Conservation (phyloP, 306 rosid species). For the Cucurbita ficifolia region DNA sequence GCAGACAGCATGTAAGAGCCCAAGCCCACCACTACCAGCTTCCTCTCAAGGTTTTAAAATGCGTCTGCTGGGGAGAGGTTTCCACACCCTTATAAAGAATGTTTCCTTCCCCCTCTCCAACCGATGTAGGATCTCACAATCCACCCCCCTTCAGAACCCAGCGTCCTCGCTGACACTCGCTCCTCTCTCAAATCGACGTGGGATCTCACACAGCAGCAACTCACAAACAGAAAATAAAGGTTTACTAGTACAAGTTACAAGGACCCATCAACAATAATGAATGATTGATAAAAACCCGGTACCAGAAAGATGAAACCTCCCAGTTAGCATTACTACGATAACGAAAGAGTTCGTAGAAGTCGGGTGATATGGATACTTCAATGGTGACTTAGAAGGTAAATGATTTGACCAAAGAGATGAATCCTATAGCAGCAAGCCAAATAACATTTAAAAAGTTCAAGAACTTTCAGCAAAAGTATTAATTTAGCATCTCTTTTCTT, state of each 20-base stretch:
- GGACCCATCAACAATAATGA: constrained; percentile 2
- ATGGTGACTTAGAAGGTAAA: not conserved
- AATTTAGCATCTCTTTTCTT: not conserved
- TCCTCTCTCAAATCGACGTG: too few relatives aligned
- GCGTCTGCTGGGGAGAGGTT: too few relatives aligned
- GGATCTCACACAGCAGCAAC: not conserved
- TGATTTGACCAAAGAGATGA: constrained; percentile 1
- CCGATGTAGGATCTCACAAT: too few relatives aligned
- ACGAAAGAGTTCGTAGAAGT: not conserved
- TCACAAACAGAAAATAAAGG: not conserved
- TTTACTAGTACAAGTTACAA: not conserved
- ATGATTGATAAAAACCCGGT: not conserved
- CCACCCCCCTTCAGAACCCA: too few relatives aligned
- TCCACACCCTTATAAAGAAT: too few relatives aligned
- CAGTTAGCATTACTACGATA: not conserved
- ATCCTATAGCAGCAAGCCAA: not conserved
- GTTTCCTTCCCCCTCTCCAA: too few relatives aligned
- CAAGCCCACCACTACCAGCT: too few relatives aligned
- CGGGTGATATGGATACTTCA: not conserved
- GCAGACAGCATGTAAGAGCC: not conserved
- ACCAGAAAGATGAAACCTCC: not conserved
- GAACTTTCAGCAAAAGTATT: not conserved
- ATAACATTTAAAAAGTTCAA: not conserved
- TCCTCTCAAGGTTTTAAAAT: too few relatives aligned
- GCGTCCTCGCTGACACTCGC: too few relatives aligned